Conservation (phyloP, 306 rosid genomes). For the Bauhinia variegata region DNA sequence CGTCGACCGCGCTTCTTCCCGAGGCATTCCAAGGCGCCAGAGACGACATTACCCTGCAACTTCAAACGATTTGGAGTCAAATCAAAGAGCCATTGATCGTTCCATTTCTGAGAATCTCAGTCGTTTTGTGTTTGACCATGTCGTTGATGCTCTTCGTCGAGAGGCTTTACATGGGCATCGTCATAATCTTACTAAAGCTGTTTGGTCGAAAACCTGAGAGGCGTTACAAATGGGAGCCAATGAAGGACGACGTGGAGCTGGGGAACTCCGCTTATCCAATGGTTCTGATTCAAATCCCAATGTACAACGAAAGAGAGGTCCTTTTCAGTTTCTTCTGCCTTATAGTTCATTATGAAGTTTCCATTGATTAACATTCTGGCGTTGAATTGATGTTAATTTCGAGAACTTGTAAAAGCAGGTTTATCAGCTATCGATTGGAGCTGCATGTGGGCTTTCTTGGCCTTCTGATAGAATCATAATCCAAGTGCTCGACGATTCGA, state of each 20-base stretch:
- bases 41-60: constrained; percentile 53
- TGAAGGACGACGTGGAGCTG: constrained; percentile 72
- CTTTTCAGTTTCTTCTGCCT: background rate
- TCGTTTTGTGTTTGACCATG: constrained; percentile 64
- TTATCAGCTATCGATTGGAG: constrained; percentile 82
- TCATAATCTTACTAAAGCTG: constrained; percentile 57
- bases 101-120: constrained; percentile 58
- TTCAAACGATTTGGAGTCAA: constrained; percentile 57
- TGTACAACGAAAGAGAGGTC: constrained; percentile 96
- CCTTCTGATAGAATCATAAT: constrained; percentile 81
- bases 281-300: constrained; percentile 87
- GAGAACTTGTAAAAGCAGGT: constrained; percentile 49
- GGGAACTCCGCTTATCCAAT: constrained; percentile 73
- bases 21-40: constrained; percentile 54
- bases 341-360: background rate
- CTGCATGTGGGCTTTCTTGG: constrained; percentile 89
- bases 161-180: constrained; percentile 73
- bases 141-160: constrained; percentile 72
- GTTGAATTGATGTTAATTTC: background rate
- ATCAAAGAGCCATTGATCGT: constrained; percentile 69
- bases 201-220: constrained; percentile 72
- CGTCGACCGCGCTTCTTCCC: constrained; percentile 48
- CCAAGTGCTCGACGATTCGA: constrained; percentile 91
- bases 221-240: constrained; percentile 77
- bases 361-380: background rate